Base-by-base conservation (phyloP, 495 filamentous ascomycete genomes). In the Umbilicaria muhlenbergii region DNA sequence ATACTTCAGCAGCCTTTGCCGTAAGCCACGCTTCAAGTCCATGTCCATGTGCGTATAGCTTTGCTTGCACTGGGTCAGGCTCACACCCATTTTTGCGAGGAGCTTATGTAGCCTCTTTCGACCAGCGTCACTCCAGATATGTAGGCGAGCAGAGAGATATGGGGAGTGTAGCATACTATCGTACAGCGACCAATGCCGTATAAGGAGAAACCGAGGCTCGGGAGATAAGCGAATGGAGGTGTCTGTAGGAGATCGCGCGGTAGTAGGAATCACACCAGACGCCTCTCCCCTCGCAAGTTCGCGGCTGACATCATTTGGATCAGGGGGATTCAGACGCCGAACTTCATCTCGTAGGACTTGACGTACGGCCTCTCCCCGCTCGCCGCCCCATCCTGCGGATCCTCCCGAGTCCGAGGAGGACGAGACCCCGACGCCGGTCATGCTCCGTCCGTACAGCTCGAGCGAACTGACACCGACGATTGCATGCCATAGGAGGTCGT, bases 41-140 rank as follows among this genome's bases (percentile, higher is more conserved):
- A 96, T 89, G 57, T 98, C 92, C 86, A 98, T 94, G 60, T 98
- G 91, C 2, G 87, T 83, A 58, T 98, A 98, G 54, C 74, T 88
- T 58, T 95, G 88, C 49, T 85, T 86, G 63, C 87, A 94, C 66
- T 96, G 89, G 15, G 75, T 81, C 28, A 96, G 66, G 59, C 82
- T 88, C 51, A 98, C 84, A 18, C 91, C 91, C 92, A 98, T 98
- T 59, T 95, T 98, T 32, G 91, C 91, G 11, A 98, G 70, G 1
- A 98, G 70, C 56, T 94, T 95, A 60, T 96, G 86, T n/a, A 98
- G 66, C 34, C 89, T 75, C 58, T 94, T 93, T 17, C 81, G 68
- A 14, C 91, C 91, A 34, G 68, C 70, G 36, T 95, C 91, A 46
- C 77, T 92, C 92, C 92, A 98, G 17, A 94, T 86, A 57, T 91